Conservation (phyloP, 768 basidiomycete genomes). For the Serendipita indica region DNA sequence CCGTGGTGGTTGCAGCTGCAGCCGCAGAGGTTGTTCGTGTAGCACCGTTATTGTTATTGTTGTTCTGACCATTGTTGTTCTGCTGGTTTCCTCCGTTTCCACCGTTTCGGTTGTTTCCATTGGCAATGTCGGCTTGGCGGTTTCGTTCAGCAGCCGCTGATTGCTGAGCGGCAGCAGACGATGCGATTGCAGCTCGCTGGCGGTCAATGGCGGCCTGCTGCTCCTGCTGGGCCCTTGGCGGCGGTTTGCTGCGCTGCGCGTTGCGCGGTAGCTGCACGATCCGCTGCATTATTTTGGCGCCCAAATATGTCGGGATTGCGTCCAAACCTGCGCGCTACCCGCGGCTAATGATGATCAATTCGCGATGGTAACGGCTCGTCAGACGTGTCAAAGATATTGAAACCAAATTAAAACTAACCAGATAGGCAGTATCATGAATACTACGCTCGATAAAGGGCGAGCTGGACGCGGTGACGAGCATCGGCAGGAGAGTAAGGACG, state of each 20-base stretch:
- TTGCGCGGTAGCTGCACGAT: not conserved
- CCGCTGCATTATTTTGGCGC: not conserved
- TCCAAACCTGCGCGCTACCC: not conserved
- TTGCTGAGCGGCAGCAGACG: not conserved
- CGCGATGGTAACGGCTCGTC: not conserved
- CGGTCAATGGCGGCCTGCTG: not conserved
- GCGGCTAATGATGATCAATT: not conserved
- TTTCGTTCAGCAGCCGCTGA: not conserved
- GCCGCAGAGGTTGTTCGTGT: not conserved
- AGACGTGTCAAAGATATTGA: too few species aligned
- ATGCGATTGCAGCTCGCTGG: not conserved
- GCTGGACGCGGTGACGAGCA: not conserved
- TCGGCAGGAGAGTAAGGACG: not conserved
- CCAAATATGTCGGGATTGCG: not conserved
- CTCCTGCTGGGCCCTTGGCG: not conserved
- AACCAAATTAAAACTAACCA: not conserved
- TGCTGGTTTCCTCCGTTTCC: not conserved
- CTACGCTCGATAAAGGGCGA: not conserved
- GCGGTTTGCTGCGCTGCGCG: not conserved
- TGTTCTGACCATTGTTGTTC: not conserved
- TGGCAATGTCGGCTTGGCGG: not conserved
- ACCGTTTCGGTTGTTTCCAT: slow-evolving; percentile 1
- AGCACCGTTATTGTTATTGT: slow-evolving; percentile 7
- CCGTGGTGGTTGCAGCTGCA: not conserved
- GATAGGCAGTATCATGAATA: not conserved